Conservation (phyloP, 139 green algal genomes). For the Dunaliella primolecta region DNA sequence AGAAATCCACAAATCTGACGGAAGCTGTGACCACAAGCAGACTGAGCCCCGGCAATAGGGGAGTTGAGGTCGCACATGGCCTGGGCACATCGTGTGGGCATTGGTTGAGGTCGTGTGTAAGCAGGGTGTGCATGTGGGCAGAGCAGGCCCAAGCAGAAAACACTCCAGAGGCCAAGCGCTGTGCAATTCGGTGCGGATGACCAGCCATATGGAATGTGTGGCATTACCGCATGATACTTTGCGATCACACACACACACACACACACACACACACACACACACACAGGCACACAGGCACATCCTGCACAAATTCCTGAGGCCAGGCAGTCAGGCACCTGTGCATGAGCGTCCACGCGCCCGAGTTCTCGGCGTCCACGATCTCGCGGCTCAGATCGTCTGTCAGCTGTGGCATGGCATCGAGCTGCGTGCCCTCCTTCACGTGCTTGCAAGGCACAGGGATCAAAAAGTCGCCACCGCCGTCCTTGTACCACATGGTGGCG, state of each 20-base stretch:
- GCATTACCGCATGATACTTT: too few species aligned
- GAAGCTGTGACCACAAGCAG: too few species aligned
- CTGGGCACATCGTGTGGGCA: too few species aligned
- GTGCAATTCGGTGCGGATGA: too few species aligned
- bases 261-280: background rate
- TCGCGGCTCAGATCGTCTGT: conserved; percentile 62
- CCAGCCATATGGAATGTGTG: too few species aligned
- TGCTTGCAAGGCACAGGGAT: conserved; percentile 64
- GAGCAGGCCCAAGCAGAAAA: too few species aligned
- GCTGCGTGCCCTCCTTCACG: background rate
- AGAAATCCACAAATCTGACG: background rate
- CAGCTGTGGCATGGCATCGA: background rate
- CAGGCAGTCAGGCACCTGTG: conserved; percentile 74
- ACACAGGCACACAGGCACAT: background rate
- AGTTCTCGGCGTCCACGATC: conserved; percentile 82
- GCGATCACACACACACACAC: background rate
- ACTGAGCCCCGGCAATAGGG: too few species aligned
- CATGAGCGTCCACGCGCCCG: conserved; percentile 87
- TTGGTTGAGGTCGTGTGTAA: too few species aligned
- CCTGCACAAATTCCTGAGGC: too few species aligned
- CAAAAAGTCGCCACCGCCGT: conserved; percentile 77
- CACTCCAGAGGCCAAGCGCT: too few species aligned
- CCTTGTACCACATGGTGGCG: conserved; percentile 80
- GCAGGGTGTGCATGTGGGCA: too few species aligned
- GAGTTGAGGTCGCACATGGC: too few species aligned